These are phyloP conservation scores for Herpetomonas tarakana DNA, from an alignment of 208 protist species.

Conservation along the genomic window DNA sequence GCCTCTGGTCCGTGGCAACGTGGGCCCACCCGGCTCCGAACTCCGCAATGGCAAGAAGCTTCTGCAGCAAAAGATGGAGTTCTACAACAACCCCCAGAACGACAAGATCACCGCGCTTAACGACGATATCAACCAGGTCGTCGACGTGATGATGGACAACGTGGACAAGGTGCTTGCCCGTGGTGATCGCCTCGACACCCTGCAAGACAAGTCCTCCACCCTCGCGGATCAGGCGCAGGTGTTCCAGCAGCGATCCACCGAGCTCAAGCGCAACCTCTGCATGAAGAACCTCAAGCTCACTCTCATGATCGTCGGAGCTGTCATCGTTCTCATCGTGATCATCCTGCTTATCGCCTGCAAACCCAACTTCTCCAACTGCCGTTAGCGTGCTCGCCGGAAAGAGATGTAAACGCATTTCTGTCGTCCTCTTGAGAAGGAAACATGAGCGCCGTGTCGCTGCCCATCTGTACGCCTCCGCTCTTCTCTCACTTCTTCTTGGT, in stretches of 20 bases:
- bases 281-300: slow-evolving; percentile 90
- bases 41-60: slow-evolving; percentile 89
- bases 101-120: slow-evolving; percentile 90
- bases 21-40: slow-evolving; percentile 46
- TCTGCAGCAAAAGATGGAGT: slow-evolving; percentile 92
- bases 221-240: slow-evolving; percentile 80
- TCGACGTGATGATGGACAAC: slow-evolving; percentile 93
- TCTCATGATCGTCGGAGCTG: slow-evolving; percentile 68
- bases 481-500: neutral
- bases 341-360: slow-evolving; percentile 86
- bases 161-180: slow-evolving; percentile 90
- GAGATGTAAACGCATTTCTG: no score
- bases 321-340: slow-evolving; percentile 75
- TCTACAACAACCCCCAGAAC: slow-evolving; percentile 92
- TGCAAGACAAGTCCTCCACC: slow-evolving; percentile 83
- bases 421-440: neutral
- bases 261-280: slow-evolving; percentile 89
- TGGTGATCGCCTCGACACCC: slow-evolving; percentile 81
- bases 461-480: no score
- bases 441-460: no score
- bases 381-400: no score
- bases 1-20: slow-evolving; percentile 65
- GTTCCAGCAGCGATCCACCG: slow-evolving; percentile 79
- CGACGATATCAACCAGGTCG: slow-evolving; percentile 88
- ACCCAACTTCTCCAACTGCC: slow-evolving; percentile 83